A percentile compares a stretch with the other conserved stretches of the same genome.
Evolutionary conservation across 805 yeast genomes (phyloP).

Genomic region (Candida odintsovae): DNA sequence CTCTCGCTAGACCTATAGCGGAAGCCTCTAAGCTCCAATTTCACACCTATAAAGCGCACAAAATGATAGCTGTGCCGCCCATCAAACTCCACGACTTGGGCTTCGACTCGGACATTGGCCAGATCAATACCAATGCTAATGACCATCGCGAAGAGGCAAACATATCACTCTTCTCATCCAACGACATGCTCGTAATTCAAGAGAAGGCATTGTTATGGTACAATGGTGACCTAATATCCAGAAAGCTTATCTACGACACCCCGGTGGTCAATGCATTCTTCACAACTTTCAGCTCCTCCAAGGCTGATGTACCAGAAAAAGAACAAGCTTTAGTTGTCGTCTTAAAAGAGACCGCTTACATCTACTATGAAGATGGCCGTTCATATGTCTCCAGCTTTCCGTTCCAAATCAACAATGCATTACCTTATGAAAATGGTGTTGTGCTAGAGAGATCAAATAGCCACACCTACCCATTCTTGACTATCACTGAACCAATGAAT

Average conservation of each 20-base stretch:
- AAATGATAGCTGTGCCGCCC: neutral
- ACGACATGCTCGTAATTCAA: constrained; percentile 14
- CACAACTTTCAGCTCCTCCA: constrained; percentile 38
- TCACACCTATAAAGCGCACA: neutral
- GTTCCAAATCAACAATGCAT: constrained; percentile 52
- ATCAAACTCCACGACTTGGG: neutral
- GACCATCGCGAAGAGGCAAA: neutral
- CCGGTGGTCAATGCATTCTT: constrained; percentile 56
- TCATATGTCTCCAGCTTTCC: constrained; percentile 63
- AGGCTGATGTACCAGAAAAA: constrained; percentile 4
- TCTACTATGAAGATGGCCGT: constrained; percentile 58
- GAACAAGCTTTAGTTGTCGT: constrained; percentile 52
- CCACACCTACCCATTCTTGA: constrained; percentile 37
- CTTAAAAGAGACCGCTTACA: constrained; percentile 50
- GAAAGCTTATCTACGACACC: constrained; percentile 44
- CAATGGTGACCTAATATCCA: constrained; percentile 42
- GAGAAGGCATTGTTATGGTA: constrained; percentile 31
- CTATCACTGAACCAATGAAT: constrained; percentile 67
- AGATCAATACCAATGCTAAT: neutral
- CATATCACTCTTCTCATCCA: constrained; percentile 6
- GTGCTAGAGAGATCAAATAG: constrained; percentile 46
- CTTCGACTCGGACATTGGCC: neutral
- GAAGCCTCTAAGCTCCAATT: neutral
- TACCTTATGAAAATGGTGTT: constrained; percentile 64
- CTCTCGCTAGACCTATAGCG: neutral